A percentile compares a stretch with the other conserved stretches of the same genome.
Evolutionary conservation across 306 rosid species (phyloP).

Genomic region (Quercus engelmannii): DNA sequence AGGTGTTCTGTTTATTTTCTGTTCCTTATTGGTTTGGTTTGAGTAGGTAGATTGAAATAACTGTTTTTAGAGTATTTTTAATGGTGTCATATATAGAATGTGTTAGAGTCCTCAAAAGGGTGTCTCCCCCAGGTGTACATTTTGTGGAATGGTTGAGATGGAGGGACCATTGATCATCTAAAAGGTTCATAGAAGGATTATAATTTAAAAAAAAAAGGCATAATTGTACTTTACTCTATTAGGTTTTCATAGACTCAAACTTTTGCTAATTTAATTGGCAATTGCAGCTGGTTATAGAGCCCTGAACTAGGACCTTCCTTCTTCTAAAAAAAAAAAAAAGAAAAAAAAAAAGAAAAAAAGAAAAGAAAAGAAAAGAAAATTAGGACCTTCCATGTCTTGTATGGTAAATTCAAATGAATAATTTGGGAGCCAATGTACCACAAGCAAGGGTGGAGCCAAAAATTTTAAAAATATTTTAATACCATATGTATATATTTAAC

Average conservation of each 20-base stretch:
- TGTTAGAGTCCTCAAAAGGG: background rate
- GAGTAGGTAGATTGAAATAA: slow-evolving; percentile 13
- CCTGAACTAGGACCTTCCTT: too few relatives aligned
- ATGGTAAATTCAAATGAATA: too few relatives aligned
- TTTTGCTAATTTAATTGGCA: background rate
- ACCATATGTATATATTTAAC: too few relatives aligned
- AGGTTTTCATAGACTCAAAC: background rate
- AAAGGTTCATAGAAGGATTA: background rate
- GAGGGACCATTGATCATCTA: background rate
- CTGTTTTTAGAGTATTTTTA: background rate
- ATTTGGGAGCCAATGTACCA: too few relatives aligned
- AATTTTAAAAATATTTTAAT: too few relatives aligned
- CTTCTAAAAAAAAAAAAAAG: too few relatives aligned
- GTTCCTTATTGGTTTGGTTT: slow-evolving; percentile 18
- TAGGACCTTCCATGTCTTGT: too few relatives aligned
- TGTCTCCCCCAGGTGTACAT: background rate
- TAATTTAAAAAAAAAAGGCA: background rate
- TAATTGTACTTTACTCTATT: background rate
- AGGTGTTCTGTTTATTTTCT: slow-evolving; percentile 3
- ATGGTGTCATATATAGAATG: background rate
- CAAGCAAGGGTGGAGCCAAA: too few relatives aligned
- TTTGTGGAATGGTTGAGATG: background rate
- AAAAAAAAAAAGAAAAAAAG: too few relatives aligned
- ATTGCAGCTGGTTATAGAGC: background rate
- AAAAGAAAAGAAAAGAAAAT: too few relatives aligned